Evolutionary conservation across 352 stramenopile species (phyloP).

Genomic region (Blastocystis sp.): DNA sequence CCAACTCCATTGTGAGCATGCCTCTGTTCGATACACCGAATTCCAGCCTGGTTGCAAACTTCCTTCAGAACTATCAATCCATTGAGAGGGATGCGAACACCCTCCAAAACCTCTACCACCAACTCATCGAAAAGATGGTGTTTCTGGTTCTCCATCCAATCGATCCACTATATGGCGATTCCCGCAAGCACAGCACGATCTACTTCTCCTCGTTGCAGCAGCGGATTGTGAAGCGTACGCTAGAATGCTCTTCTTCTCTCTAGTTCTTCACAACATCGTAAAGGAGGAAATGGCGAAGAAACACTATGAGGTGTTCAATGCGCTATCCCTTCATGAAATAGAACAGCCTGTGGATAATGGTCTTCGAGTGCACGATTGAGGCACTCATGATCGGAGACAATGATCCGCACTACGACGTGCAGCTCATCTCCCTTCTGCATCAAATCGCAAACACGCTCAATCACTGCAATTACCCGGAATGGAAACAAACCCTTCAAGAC

Average conservation of each 20-base stretch:
- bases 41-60: background rate
- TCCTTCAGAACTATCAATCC: background rate
- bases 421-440: background rate
- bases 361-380: background rate
- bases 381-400: background rate
- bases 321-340: background rate
- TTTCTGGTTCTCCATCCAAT: background rate
- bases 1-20: background rate
- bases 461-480: background rate
- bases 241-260: background rate
- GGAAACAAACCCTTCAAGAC: background rate
- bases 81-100: background rate
- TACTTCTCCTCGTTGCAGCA: background rate
- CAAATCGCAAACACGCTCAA: background rate
- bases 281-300: background rate
- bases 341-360: background rate
- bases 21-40: background rate
- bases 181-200: background rate
- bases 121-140: background rate
- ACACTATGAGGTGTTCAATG: background rate
- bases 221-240: background rate
- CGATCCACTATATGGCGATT: background rate
- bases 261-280: background rate
- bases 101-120: background rate
- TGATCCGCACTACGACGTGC: background rate